Evolutionary conservation across 1,284 basidiomycete species (phyloP), one percentile per base, ranked within the genome.

Genomic region (Coniferiporia sulphurascens): DNA sequence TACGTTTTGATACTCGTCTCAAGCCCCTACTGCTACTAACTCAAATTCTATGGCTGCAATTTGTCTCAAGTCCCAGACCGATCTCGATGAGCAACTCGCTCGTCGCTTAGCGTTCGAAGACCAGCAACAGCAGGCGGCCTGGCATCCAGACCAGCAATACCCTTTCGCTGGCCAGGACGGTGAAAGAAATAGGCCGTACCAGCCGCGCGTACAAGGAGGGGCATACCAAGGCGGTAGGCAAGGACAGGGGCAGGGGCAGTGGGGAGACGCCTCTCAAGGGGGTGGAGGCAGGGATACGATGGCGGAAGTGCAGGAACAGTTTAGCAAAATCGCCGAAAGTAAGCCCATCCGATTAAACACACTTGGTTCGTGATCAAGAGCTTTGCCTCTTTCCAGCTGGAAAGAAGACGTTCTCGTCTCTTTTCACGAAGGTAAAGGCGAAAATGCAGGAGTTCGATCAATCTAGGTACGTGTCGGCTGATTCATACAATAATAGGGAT

Each of bases 361-460:
- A 17, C 43, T 44, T 38, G 19, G 51, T 21, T 13, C n/a, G 12
- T 48, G n/a, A 17, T 51, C 48, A 52, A 38, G 48, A 36, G 17
- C 41, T 41, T 41, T 41, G 3, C 2, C 9, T 41, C 15, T 41
- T 15, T 8, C 38, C 7, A 62, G 59, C 59, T 36, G 87, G 89
- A 3, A 90, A 87, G 75, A 87, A 84, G 70, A 91, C 89, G 0
- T 82, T 91, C 70, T 83, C 79, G 49, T 80, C 76, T 9, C 71
- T 92, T 35, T 76, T 91, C 50, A 83, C 81, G 35, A 91, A 86
- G 68, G 86, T 90, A 51, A 90, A 84, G 67, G 83, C 87, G 8
- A 91, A 91, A 78, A 84, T 91, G 64, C 84, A 87, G 66, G 90
- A 91, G 65, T 83, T 84, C 62, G 87, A 91, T 43, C 80, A 83